Evolutionary conservation across 106 monocot genomes (phyloP), one percentile per base, ranked within the genome.

Genomic region (Vanilla planifolia): DNA sequence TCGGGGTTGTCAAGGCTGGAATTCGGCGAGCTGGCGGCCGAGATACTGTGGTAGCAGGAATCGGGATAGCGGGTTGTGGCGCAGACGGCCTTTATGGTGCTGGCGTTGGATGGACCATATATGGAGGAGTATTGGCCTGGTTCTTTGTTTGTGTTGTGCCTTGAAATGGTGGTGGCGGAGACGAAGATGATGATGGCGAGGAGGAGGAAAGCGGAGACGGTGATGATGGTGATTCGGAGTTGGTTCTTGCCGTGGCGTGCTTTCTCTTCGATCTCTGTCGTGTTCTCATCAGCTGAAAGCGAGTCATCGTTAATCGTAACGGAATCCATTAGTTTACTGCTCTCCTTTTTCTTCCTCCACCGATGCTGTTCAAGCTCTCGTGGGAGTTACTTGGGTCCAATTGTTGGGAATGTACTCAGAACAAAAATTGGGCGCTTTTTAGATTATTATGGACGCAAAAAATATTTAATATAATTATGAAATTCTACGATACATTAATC

Each of bases 1-100:
- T 60, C 65, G 0, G 80, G 80, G 59, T 37, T 34, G 26, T 55
- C 68, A 30, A 40, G 14, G n/a, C 40, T 33, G 37, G 41, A 26
- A 0, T 36, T 37, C 5, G 23, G 21, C 34, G 26, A 52, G 29
- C 33, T 29, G 24, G 59, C 71, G 2, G 85, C 55, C 14, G 52
- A 34, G 34, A 85, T 33, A 67, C 71, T 80, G 8, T 77, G 71
- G 61, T 36, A 76, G 65, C 85, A 86, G 19, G 73, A 64, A 21
- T 70, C 59, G 4, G 77, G 80, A 21, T 80, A 67, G 24, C 36
- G 33, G 3, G 77, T 61, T 23, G 25, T 25, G 51, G 6, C 41
- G 66, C 84, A 85, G 5, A 75, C 62, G 16, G 76, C 61, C 17
- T 53, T 43, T 29, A 44, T 36, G 2, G 65, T 43, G 4, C 43